A percentile compares a stretch with the other conserved stretches of the same genome.
Evolutionary conservation across 2,329 filamentous ascomycete species (phyloP).

Genomic region (Coniochaeta hoffmannii): DNA sequence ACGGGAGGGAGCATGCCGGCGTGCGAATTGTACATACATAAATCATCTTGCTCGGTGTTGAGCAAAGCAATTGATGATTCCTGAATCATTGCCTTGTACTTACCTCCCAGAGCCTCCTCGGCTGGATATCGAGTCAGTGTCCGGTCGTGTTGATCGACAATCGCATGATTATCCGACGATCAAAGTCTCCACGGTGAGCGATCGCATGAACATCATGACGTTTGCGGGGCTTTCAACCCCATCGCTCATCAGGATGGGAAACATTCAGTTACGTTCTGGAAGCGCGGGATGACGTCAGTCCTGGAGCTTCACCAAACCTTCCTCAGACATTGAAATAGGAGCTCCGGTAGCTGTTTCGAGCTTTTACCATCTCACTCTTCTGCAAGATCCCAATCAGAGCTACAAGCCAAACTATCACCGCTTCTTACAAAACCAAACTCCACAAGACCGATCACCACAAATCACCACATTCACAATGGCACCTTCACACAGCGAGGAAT

Average conservation of each 20-base stretch:
- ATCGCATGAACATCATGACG: not conserved
- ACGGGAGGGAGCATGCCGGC: not conserved
- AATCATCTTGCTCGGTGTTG: too few relatives aligned
- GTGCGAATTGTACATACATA: not conserved
- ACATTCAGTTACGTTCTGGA: not conserved
- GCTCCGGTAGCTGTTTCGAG: not conserved
- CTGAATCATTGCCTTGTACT: not conserved
- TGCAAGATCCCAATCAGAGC: not conserved
- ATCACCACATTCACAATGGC: conserved; percentile 31
- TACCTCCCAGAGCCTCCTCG: not conserved
- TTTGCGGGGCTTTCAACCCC: not conserved
- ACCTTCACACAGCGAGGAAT: conserved; percentile 31
- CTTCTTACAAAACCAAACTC: not conserved
- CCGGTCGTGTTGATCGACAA: not conserved
- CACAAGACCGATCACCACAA: conserved; percentile 4
- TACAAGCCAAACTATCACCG: not conserved
- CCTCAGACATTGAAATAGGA: not conserved
- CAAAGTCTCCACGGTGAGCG: not conserved
- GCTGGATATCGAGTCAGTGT: not conserved
- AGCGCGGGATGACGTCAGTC: not conserved
- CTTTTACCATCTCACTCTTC: not conserved
- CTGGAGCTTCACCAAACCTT: not conserved
- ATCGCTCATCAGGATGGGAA: not conserved
- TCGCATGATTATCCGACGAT: not conserved
- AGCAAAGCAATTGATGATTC: too few relatives aligned